Percentiles rank a stretch among this genome's conserved stretches.
These are phyloP conservation scores for Nissolia schottii DNA, from an alignment of 306 rosid species.

Conservation along the genomic window DNA sequence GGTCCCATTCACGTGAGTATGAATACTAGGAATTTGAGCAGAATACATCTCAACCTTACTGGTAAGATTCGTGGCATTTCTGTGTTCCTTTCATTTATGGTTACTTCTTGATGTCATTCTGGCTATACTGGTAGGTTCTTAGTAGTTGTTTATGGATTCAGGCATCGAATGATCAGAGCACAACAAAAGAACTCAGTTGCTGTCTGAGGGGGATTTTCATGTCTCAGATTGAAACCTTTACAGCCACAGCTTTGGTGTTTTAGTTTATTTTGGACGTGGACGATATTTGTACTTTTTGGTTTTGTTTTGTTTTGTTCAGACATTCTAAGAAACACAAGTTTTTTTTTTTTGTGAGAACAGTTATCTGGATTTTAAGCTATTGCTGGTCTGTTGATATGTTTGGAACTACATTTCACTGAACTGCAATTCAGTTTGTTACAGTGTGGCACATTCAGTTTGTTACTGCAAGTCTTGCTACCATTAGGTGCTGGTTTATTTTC, in stretches of 20 bases:
- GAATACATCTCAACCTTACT: conserved; percentile 2
- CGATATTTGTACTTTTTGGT: background rate
- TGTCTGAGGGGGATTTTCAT: conserved; percentile 19
- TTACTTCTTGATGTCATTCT: background rate
- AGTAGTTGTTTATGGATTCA: conserved; percentile 1
- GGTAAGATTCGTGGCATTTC: conserved; percentile 31
- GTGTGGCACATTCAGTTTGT: background rate
- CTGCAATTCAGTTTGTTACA: background rate
- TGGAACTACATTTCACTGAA: conserved; percentile 1
- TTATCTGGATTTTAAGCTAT: background rate
- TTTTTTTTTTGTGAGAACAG: conserved; percentile 6
- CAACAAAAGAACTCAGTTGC: conserved; percentile 11
- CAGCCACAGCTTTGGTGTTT: background rate
- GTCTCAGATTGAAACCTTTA: conserved; percentile 7
- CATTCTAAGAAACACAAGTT: conserved; percentile 5
- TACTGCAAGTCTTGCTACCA: too few relatives aligned
- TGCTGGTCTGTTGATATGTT: background rate
- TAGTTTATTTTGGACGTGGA: conserved; percentile 13
- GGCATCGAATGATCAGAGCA: conserved; percentile 16
- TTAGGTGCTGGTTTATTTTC: background rate
- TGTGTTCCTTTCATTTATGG: conserved; percentile 13
- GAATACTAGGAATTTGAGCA: conserved; percentile 35
- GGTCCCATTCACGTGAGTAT: conserved; percentile 79
- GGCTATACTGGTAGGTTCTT: conserved; percentile 7
- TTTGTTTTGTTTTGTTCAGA: conserved; percentile 17